phyloP scores from a whole-genome alignment of 73 alveolate genomes.

The Breviolum minutum region DNA sequence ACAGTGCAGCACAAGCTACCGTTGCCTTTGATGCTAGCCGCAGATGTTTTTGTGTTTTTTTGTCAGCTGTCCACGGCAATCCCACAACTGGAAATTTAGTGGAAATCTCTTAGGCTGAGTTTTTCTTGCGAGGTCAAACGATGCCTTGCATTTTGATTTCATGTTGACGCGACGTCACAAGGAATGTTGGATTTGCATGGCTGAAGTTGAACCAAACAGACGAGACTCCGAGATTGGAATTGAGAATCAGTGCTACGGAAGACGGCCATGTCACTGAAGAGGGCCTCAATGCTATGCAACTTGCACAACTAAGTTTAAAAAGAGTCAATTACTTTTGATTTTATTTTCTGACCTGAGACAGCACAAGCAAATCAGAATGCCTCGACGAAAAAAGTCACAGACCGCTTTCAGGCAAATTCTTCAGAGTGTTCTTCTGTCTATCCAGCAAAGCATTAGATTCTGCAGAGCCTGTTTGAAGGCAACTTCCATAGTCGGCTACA shows the following conservation, averaged over 20 bases:
- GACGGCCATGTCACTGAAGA: conserved; percentile 59
- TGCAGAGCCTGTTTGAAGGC: too few relatives aligned
- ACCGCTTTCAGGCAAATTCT: too few relatives aligned
- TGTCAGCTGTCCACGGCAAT: neutral
- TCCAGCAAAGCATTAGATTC: too few relatives aligned
- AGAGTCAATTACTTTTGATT: too few relatives aligned
- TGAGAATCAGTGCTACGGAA: conserved; percentile 55
- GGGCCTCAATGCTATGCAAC: conserved; percentile 69
- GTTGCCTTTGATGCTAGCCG: neutral
- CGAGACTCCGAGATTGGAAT: conserved; percentile 32
- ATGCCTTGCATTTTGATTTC: neutral
- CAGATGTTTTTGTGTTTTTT: neutral
- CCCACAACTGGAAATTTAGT: neutral
- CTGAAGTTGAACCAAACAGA: conserved; percentile 23
- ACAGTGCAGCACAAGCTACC: neutral
- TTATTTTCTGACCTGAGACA: too few relatives aligned
- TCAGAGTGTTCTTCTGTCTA: too few relatives aligned
- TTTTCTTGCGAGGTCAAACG: neutral
- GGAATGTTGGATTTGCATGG: conserved; percentile 60
- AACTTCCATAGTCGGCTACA: too few relatives aligned
- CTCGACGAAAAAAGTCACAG: too few relatives aligned
- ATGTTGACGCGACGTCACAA: neutral
- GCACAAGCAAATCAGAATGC: too few relatives aligned
- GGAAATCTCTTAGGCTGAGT: neutral
- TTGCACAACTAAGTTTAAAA: neutral